Evolutionary conservation across 176 grass and related monocot species (phyloP).

Genomic region (Triticum dicoccoides): DNA sequence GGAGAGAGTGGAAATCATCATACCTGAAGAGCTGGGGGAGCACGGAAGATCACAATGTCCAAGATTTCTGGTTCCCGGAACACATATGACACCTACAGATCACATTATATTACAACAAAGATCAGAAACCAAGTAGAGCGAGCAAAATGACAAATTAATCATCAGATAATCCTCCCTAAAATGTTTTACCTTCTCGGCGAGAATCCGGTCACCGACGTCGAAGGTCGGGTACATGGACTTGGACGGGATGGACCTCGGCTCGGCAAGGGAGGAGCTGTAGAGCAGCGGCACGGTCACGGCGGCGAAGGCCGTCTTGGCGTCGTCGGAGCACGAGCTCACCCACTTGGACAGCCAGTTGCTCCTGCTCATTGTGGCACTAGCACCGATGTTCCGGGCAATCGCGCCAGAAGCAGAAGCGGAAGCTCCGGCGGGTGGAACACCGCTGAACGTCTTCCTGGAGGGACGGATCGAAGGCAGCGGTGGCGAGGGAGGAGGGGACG

Average conservation of each 20-base stretch:
- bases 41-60: slow-evolving; percentile 93
- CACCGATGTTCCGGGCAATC: slow-evolving; percentile 12
- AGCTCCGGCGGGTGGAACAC: background rate
- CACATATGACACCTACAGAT: slow-evolving; percentile 80
- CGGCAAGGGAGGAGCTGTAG: slow-evolving; percentile 74
- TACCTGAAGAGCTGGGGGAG: slow-evolving; percentile 67
- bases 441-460: slow-evolving; percentile 30
- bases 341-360: slow-evolving; percentile 80
- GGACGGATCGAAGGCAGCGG: slow-evolving; percentile 15
- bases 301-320: slow-evolving; percentile 85
- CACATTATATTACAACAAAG: slow-evolving; percentile 15
- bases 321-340: slow-evolving; percentile 82
- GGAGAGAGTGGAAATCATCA: background rate
- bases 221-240: slow-evolving; percentile 98
- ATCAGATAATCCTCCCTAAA: background rate
- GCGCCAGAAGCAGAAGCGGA: slow-evolving; percentile 19
- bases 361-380: slow-evolving; percentile 27
- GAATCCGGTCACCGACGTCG: slow-evolving; percentile 92
- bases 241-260: slow-evolving; percentile 90
- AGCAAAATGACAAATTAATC: background rate
- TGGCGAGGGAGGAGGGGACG: slow-evolving; percentile 22
- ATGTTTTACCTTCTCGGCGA: slow-evolving; percentile 84
- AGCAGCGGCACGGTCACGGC: slow-evolving; percentile 86
- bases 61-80: slow-evolving; percentile 89
- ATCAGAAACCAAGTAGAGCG: background rate